These are phyloP conservation scores for Xylaria acuta DNA, from an alignment of 495 filamentous ascomycete genomes.

Conservation along the genomic window DNA sequence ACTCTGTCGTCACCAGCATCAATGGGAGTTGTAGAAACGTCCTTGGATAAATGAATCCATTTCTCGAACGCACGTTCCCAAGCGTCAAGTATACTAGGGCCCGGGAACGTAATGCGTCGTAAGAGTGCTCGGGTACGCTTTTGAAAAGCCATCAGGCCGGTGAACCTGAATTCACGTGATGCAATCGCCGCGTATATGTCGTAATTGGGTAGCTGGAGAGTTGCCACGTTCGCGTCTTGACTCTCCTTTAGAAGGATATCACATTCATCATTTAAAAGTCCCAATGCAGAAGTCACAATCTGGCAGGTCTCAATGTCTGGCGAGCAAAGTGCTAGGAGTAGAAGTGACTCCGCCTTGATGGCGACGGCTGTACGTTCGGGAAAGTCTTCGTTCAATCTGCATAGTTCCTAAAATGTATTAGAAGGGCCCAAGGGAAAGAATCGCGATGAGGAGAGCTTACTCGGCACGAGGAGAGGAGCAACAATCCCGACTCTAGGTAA, in stretches of 20 bases:
- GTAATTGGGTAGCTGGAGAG: conserved; percentile 63
- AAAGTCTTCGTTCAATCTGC: conserved; percentile 54
- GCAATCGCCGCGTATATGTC: conserved; percentile 67
- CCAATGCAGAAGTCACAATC: conserved; percentile 65
- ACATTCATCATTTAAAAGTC: conserved; percentile 67
- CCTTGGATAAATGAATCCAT: conserved; percentile 65
- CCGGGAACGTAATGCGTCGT: conserved; percentile 64
- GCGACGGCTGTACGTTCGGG: conserved; percentile 56
- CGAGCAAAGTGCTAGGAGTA: conserved; percentile 67
- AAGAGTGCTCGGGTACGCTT: conserved; percentile 63
- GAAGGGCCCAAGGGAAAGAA: background rate
- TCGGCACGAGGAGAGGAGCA: conserved; percentile 54
- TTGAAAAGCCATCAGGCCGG: conserved; percentile 70
- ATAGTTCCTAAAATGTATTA: conserved; percentile 49
- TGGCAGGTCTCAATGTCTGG: conserved; percentile 67
- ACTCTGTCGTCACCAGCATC: conserved; percentile 56
- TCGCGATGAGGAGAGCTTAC: conserved; percentile 36
- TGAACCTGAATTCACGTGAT: conserved; percentile 66
- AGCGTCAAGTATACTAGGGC: conserved; percentile 64
- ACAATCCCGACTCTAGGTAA: conserved; percentile 58
- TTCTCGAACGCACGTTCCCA: conserved; percentile 68
- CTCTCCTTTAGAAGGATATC: conserved; percentile 53
- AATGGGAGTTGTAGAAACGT: conserved; percentile 56
- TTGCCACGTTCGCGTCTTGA: conserved; percentile 48
- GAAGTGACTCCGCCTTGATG: conserved; percentile 62